These are phyloP conservation scores for Tylopilus plumbeoviolaceoides DNA, from an alignment of 768 basidiomycete species.

Conservation along the genomic window DNA sequence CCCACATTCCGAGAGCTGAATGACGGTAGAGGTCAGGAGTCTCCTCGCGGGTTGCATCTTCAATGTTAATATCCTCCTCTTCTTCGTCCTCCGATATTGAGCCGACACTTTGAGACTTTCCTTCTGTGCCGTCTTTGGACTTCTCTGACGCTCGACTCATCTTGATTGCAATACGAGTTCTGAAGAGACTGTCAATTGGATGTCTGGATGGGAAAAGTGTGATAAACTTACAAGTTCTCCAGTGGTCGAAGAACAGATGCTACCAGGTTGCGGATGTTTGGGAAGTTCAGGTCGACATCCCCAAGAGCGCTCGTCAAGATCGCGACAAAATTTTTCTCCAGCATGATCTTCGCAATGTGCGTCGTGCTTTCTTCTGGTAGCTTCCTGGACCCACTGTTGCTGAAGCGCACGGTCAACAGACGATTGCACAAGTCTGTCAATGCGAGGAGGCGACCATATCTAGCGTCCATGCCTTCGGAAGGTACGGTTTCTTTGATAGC, in stretches of 20 bases:
- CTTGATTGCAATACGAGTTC: constrained; percentile 96
- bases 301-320: constrained; percentile 83
- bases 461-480: constrained; percentile 59
- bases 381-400: constrained; percentile 43
- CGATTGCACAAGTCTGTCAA: constrained; percentile 85
- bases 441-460: constrained; percentile 86
- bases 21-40: constrained; percentile 94
- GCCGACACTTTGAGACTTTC: constrained; percentile 40
- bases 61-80: constrained; percentile 55
- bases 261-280: constrained; percentile 82
- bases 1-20: constrained; percentile 91
- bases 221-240: constrained; percentile 71
- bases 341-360: constrained; percentile 95
- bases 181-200: constrained; percentile 30
- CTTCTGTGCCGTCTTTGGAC: constrained; percentile 52
- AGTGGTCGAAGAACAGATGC: constrained; percentile 84
- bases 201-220: not conserved
- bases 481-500: constrained; percentile 75
- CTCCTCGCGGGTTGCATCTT: constrained; percentile 60
- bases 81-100: constrained; percentile 45
- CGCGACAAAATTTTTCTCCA: constrained; percentile 95
- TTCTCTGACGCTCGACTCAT: constrained; percentile 82
- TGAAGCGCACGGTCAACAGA: constrained; percentile 76
- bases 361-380: constrained; percentile 72
- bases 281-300: constrained; percentile 95